These are phyloP conservation scores for Aschersonia sp. DNA, from an alignment of 2,329 filamentous ascomycete genomes.

Conservation along the genomic window DNA sequence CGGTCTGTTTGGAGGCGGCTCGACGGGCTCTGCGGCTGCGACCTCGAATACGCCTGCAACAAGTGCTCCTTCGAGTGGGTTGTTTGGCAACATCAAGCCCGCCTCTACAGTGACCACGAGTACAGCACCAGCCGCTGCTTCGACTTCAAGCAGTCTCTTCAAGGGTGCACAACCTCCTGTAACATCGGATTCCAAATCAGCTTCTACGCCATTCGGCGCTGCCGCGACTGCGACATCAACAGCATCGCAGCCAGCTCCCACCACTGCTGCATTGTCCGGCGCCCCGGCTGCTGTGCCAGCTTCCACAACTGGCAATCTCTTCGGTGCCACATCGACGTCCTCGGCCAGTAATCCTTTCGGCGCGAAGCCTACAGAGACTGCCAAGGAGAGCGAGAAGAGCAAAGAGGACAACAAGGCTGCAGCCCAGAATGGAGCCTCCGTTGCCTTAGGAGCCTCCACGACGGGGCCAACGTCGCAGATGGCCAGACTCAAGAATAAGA, in stretches of 20 bases:
- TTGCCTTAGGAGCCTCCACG: constrained; percentile 54
- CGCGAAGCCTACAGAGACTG: constrained; percentile 16
- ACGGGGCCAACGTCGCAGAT: constrained; percentile 70
- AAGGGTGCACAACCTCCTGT: constrained; percentile 9
- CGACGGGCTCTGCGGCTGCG: constrained; percentile 10
- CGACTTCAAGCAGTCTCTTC: constrained; percentile 17
- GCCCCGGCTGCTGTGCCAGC: constrained; percentile 12
- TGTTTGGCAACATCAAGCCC: constrained; percentile 18
- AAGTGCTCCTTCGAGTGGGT: constrained; percentile 10
- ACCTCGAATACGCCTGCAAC: constrained; percentile 12
- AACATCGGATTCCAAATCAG: constrained; percentile 5
- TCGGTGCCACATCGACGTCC: constrained; percentile 13
- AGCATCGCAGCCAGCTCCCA: constrained; percentile 13
- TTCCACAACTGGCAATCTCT: constrained; percentile 11
- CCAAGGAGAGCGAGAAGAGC: constrained; percentile 6
- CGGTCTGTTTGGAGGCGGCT: constrained; percentile 18
- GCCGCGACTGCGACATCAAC: constrained; percentile 11
- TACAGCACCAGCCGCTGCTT: constrained; percentile 14
- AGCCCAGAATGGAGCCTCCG: constrained; percentile 17
- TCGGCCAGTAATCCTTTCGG: constrained; percentile 15
- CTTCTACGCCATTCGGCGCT: constrained; percentile 6
- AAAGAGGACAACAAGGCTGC: constrained; percentile 15
- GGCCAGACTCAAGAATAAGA: constrained; percentile 91
- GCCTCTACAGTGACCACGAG: constrained; percentile 14
- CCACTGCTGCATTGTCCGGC: constrained; percentile 13